Evolutionary conservation across 2,329 filamentous ascomycete species (phyloP), one percentile per base, ranked within the genome.

Genomic region (Arthrocladium fulminans): DNA sequence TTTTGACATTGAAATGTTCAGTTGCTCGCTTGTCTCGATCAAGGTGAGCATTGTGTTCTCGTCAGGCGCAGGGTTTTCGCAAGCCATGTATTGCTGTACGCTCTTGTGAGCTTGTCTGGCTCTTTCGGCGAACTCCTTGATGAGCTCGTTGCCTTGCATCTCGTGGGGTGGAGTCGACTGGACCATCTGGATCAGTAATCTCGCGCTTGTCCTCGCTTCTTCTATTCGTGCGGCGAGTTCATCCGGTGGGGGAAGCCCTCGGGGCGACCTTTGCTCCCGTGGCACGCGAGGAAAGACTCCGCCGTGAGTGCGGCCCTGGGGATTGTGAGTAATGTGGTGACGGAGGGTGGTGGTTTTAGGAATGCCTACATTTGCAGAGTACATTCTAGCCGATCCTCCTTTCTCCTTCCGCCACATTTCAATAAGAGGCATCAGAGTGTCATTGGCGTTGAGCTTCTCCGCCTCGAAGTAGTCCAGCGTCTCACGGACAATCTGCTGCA

Each of bases 391-490:
- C 47, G 56, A 57, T 63, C 79, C 81, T 45, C 79, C 78, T 71
- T 92, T 90, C 67, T 95, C 87, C 65, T 86, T 88, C 63, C 69
- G 80, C 88, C 89, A 97, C 88, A 96, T 94, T 48, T 82, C 75
- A 24, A 88, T 74, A 32, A 96, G 61, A n/a, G 72, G 67, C 24
- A 71, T 71, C 39, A 96, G 67, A 30, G 86, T 84, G 59, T 86
- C 80, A 64, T 97, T 57, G n/a, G 45, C 88, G 55, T 81, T 74
- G 27, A 71, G 68, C 63, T 88, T 88, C 49, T 81, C 80, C 49
- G 72, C 72, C 65, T 90, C 82, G 57, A 96, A 81, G 20, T 79
- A 75, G 56, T 92, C 83, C 58, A 98, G 67, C 3, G 86, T 94
- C 69, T 97, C 89, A 67, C 88, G 80, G 54, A 96, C 67, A 56